Conservation (phyloP, 495 filamentous ascomycete genomes). For the Lasiosphaeria hispida region DNA sequence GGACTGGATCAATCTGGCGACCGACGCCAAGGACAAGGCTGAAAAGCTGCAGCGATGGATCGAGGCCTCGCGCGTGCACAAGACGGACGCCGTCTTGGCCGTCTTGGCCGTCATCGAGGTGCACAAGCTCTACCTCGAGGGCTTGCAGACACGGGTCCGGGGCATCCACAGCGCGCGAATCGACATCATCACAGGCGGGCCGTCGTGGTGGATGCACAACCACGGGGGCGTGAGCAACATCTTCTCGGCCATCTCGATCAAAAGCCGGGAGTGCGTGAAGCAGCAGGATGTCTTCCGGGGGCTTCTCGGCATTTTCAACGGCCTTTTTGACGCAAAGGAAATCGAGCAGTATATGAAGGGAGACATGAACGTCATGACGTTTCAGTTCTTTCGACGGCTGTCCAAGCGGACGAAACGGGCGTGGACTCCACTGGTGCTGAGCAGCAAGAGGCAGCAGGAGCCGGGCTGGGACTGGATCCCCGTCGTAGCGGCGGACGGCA, state of each 20-base stretch:
- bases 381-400: constrained; percentile 26
- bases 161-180: constrained; percentile 23
- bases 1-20: constrained; percentile 29
- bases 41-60: constrained; percentile 26
- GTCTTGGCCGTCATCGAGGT: constrained; percentile 3
- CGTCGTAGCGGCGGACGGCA: constrained; percentile 10
- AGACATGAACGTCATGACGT: constrained; percentile 21
- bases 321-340: not conserved
- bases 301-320: constrained; percentile 19
- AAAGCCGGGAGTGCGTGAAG: not conserved
- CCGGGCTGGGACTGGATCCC: constrained; percentile 8
- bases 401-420: constrained; percentile 21
- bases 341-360: constrained; percentile 9
- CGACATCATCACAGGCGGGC: constrained; percentile 27
- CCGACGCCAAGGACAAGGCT: constrained; percentile 25
- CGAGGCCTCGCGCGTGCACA: constrained; percentile 2
- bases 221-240: constrained; percentile 25
- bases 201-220: constrained; percentile 27
- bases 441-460: constrained; percentile 15
- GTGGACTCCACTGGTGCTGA: constrained; percentile 24
- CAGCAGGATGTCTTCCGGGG: constrained; percentile 20
- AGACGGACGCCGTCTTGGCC: not conserved
- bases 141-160: constrained; percentile 20
- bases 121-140: constrained; percentile 6
- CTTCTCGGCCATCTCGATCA: constrained; percentile 28